These are phyloP conservation scores for Lycium barbarum DNA, from an alignment of 257 asterid genomes.

Conservation along the genomic window DNA sequence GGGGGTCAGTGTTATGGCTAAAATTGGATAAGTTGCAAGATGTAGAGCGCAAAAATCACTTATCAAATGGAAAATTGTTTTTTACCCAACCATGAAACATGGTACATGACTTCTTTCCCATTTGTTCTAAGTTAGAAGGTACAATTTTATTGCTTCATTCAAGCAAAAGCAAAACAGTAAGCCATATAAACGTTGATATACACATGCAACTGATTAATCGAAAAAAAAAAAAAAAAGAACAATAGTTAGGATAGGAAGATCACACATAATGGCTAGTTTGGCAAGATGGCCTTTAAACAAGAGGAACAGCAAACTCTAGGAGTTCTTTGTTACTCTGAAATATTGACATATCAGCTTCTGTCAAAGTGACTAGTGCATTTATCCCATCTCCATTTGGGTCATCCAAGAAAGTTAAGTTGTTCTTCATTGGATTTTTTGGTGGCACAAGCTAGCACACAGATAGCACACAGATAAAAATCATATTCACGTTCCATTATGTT, in stretches of 20 bases:
- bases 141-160: too few species aligned
- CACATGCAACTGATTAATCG: too few species aligned
- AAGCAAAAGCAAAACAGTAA: too few species aligned
- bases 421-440: neutral
- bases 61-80: too few species aligned
- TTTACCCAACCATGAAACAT: neutral
- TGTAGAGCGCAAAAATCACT: too few species aligned
- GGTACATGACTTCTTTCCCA: neutral
- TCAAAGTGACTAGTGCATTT: neutral
- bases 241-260: neutral
- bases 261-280: neutral
- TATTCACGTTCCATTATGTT: neutral
- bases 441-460: neutral
- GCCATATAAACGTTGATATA: too few species aligned
- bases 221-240: too few species aligned
- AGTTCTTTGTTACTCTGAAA: neutral
- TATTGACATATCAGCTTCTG: neutral
- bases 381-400: constrained; percentile 26
- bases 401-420: neutral
- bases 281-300: neutral
- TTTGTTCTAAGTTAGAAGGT: neutral
- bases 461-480: neutral
- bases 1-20: too few species aligned
- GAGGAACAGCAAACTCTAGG: neutral
- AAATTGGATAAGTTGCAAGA: too few species aligned